Evolutionary conservation across 2,329 filamentous ascomycete genomes (phyloP), one percentile per base, ranked within the genome.

Genomic region (Penicillium corylophilum): DNA sequence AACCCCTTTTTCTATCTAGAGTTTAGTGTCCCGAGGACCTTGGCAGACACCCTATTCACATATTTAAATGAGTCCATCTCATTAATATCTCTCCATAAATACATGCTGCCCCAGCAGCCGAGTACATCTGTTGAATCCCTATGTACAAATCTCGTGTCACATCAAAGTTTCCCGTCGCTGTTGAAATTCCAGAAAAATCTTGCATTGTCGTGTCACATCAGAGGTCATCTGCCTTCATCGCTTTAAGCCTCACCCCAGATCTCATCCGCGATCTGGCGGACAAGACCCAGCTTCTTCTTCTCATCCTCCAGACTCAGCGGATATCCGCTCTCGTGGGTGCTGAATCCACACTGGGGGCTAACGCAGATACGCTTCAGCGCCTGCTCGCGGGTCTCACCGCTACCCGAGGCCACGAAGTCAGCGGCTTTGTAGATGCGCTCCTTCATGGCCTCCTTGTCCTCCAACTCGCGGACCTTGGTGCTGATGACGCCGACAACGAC

Each of bases 301-400:
- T 90, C 85, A 55, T 88, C 87, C 41, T 88, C 82, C 51, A 83
- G 74, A 18, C 78, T 81, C 46, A 92, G 74, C 12, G 83, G 79
- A 65, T 92, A 90, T 0, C 88, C 88, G 59, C 80, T 84, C 62
- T 87, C 83, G 68, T 91, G 88, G 38, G 84, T 89, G 33, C 86
- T 88, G 69, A 88, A 88, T 15, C 85, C 86, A 68, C 86, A 89
- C 73, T 90, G 87, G 0, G 87, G 86, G 64, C 83, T 87, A 15
- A 89, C 79, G 46, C 80, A 80, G 46, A 91, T 73, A 56, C 85
- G 81, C 71, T 86, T 80, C 12, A 92, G 74, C 0, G 87, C 87
- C 69, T 90, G 82, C 68, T 88, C 82, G 42, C 77, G 77, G 2
- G 76, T 82, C 72, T 87, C 77, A 2, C 80, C 81, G 42, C 78